Conservation (phyloP, 148 eudicot species). For the Pouteria glomerata region DNA sequence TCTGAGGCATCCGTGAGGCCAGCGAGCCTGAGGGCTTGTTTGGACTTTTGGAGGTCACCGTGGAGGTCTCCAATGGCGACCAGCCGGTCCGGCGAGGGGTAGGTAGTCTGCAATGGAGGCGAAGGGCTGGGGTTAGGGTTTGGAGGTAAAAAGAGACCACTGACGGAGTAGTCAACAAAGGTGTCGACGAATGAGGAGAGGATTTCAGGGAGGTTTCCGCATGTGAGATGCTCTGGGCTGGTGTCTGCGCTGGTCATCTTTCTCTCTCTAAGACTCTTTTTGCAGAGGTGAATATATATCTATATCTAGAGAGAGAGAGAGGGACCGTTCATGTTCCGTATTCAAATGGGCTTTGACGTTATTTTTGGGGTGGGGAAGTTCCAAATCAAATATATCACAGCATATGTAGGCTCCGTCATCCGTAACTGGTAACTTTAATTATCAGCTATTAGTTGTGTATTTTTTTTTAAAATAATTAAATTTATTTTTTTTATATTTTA, state of each 20-base stretch:
- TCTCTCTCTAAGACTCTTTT: neutral
- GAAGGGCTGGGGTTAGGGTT: conserved; percentile 18
- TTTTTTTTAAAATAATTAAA: too few relatives aligned
- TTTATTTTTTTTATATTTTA: too few relatives aligned
- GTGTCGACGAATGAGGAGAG: conserved; percentile 77
- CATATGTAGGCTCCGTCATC: too few relatives aligned
- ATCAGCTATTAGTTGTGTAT: too few relatives aligned
- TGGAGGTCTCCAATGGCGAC: conserved; percentile 86
- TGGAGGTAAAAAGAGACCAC: conserved; percentile 62
- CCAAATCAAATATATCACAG: too few relatives aligned
- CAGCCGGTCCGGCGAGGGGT: conserved; percentile 59
- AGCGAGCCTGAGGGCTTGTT: conserved; percentile 60
- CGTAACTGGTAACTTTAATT: too few relatives aligned
- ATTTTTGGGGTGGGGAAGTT: too few relatives aligned
- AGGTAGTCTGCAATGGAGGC: conserved; percentile 23
- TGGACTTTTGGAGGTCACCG: conserved; percentile 76
- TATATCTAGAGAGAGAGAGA: too few relatives aligned
- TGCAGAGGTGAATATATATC: too few relatives aligned
- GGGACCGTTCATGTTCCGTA: too few relatives aligned
- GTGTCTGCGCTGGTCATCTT: conserved; percentile 8
- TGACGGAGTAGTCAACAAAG: conserved; percentile 69
- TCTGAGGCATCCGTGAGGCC: conserved; percentile 52
- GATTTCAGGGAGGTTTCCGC: conserved; percentile 47
- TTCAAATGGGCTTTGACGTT: too few relatives aligned
- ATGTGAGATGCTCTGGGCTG: conserved; percentile 12